These are phyloP conservation scores for Pelargonium nanum DNA, from an alignment of 345 rosid species.

Conservation along the genomic window DNA sequence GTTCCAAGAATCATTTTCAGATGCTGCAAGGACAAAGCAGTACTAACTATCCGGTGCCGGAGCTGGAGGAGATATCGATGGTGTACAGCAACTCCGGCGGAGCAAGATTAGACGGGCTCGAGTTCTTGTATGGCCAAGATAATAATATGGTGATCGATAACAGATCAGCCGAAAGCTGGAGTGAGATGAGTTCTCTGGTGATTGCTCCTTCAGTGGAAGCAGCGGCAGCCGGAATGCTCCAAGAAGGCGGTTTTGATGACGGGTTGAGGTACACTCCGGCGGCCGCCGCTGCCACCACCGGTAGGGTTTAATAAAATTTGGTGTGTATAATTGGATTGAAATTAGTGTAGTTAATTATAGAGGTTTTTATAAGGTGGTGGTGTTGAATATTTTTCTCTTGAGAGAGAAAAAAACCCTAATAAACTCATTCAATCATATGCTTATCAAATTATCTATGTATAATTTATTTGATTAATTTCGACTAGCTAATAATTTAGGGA, in stretches of 20 bases:
- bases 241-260: constrained; percentile 15
- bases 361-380: constrained; percentile 9
- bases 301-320: no score
- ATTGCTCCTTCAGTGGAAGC: constrained; percentile 16
- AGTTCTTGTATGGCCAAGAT: constrained; percentile 20
- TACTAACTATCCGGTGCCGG: no score
- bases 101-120: constrained; percentile 27
- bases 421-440: constrained; percentile 8
- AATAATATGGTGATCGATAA: constrained; percentile 7
- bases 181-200: constrained; percentile 16
- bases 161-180: constrained; percentile 17
- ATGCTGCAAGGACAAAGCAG: constrained; percentile 21
- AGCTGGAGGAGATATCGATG: constrained; percentile 22
- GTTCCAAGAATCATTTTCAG: constrained; percentile 11
- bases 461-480: no score
- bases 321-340: no score
- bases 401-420: constrained; percentile 27
- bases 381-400: constrained; percentile 13
- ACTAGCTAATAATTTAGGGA: no score
- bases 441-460: constrained; percentile 8
- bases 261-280: constrained; percentile 19
- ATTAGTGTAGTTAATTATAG: no score
- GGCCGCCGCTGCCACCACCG: constrained; percentile 5
- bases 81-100: constrained; percentile 12
- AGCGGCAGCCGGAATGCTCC: constrained; percentile 15